These are phyloP conservation scores for Heterobasidion parviporum DNA, from an alignment of 1,284 basidiomycete species.

Conservation along the genomic window DNA sequence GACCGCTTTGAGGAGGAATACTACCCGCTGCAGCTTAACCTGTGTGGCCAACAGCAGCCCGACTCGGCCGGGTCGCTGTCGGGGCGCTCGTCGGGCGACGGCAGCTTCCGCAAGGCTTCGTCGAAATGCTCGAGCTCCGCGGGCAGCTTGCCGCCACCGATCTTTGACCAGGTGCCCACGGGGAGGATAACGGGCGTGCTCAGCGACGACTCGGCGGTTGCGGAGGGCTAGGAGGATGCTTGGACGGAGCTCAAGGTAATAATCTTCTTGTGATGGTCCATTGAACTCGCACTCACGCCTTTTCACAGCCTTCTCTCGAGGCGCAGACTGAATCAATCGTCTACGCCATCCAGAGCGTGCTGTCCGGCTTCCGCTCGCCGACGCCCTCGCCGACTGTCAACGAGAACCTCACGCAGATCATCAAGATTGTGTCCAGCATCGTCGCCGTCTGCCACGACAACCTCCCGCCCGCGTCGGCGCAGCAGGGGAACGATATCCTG, in stretches of 20 bases:
- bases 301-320: slow-evolving; percentile 86
- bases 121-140: slow-evolving; percentile 63
- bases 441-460: slow-evolving; percentile 93
- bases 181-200: slow-evolving; percentile 30
- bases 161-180: slow-evolving; percentile 51
- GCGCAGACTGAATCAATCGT: slow-evolving; percentile 95
- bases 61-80: slow-evolving; percentile 6
- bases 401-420: slow-evolving; percentile 95
- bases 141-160: slow-evolving; percentile 63
- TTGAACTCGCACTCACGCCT: background rate
- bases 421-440: slow-evolving; percentile 95
- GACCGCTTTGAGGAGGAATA: background rate
- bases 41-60: no score
- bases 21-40: background rate
- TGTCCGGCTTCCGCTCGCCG: slow-evolving; percentile 89
- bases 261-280: no score
- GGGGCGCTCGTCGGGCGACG: slow-evolving; percentile 14
- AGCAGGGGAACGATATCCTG: slow-evolving; percentile 73
- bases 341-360: slow-evolving; percentile 91
- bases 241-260: slow-evolving; percentile 83
- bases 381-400: slow-evolving; percentile 82
- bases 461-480: slow-evolving; percentile 57
- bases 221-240: slow-evolving; percentile 65
- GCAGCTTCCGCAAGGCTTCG: slow-evolving; percentile 27
- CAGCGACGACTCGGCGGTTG: slow-evolving; percentile 57